Evolutionary conservation across 2,329 filamentous ascomycete genomes (phyloP).

Genomic region (Podosphaera fusca): DNA sequence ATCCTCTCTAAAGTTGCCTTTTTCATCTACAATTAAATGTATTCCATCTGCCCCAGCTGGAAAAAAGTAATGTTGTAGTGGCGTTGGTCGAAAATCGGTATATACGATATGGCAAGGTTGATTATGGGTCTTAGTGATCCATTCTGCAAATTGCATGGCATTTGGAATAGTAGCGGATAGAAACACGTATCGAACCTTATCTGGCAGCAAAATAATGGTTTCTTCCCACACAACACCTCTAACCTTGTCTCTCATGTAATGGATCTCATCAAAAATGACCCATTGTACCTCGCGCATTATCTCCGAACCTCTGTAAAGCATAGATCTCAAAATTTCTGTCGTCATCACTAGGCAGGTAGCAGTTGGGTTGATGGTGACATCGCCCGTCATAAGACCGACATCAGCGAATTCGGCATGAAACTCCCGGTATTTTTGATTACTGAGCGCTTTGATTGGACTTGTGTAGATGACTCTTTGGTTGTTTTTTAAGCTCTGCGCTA

Average conservation of each 20-base stretch:
- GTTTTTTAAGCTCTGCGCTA: constrained; percentile 88
- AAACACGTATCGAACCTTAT: constrained; percentile 98
- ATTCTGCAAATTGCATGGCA: constrained; percentile 96
- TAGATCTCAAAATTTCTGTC: constrained; percentile 94
- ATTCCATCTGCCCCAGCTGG: constrained; percentile 82
- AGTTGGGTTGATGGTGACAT: constrained; percentile 97
- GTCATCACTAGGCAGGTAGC: constrained; percentile 98
- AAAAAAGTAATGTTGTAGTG: constrained; percentile 94
- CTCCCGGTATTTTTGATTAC: constrained; percentile 96
- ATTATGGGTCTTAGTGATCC: constrained; percentile 94
- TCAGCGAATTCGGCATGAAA: constrained; percentile 92
- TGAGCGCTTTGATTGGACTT: constrained; percentile 94
- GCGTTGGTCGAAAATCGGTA: constrained; percentile 92
- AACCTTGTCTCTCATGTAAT: constrained; percentile 88
- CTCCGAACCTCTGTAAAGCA: constrained; percentile 93
- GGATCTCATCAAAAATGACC: constrained; percentile 97
- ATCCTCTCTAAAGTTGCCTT: constrained; percentile 83
- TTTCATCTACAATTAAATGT: constrained; percentile 85
- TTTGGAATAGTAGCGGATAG: constrained; percentile 96
- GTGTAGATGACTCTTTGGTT: constrained; percentile 99
- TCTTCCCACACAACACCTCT: constrained; percentile 98
- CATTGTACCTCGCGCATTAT: constrained; percentile 98
- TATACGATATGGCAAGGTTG: constrained; percentile 98
- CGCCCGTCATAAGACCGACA: constrained; percentile 93
- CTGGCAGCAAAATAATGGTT: constrained; percentile 89